Evolutionary conservation across 768 basidiomycete species (phyloP).

Genomic region (Termitomyces sp.): DNA sequence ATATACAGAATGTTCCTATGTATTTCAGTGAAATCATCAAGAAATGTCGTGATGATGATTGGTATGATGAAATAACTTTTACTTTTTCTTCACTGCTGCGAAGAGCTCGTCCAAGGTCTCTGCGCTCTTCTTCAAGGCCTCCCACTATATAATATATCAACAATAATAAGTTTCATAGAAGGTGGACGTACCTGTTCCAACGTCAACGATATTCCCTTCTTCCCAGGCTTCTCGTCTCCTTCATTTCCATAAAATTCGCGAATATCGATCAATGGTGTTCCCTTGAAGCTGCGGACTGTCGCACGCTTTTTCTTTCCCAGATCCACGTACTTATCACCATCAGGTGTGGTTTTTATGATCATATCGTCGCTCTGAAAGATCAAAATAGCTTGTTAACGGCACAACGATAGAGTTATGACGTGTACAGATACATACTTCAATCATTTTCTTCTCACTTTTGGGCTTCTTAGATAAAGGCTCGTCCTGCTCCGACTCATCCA

Average conservation of each 20-base stretch:
- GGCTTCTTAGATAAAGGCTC: slow-evolving; percentile 31
- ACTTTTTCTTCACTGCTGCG: slow-evolving; percentile 28
- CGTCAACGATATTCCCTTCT: slow-evolving; percentile 72
- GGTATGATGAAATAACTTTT: slow-evolving; percentile 3
- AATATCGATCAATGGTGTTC: slow-evolving; percentile 60
- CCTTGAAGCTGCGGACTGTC: slow-evolving; percentile 50
- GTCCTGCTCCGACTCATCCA: slow-evolving; percentile 6
- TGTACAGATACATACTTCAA: background rate
- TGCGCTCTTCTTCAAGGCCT: slow-evolving; percentile 42
- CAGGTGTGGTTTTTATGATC: slow-evolving; percentile 20
- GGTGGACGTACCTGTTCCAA: slow-evolving; percentile 53
- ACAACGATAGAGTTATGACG: background rate
- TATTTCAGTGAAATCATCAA: background rate
- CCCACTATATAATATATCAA: slow-evolving; percentile 43
- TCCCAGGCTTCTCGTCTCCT: slow-evolving; percentile 68
- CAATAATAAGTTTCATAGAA: background rate
- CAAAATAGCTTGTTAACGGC: background rate
- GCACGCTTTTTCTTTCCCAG: slow-evolving; percentile 72
- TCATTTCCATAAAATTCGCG: slow-evolving; percentile 63
- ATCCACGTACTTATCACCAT: slow-evolving; percentile 58
- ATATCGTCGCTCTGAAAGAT: slow-evolving; percentile 15
- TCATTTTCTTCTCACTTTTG: slow-evolving; percentile 17
- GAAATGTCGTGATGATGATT: too few relatives aligned
- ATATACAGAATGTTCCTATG: background rate
- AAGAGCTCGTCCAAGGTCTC: slow-evolving; percentile 53